Base-by-base conservation (phyloP, 495 filamentous ascomycete genomes). In the Halenospora varia region DNA sequence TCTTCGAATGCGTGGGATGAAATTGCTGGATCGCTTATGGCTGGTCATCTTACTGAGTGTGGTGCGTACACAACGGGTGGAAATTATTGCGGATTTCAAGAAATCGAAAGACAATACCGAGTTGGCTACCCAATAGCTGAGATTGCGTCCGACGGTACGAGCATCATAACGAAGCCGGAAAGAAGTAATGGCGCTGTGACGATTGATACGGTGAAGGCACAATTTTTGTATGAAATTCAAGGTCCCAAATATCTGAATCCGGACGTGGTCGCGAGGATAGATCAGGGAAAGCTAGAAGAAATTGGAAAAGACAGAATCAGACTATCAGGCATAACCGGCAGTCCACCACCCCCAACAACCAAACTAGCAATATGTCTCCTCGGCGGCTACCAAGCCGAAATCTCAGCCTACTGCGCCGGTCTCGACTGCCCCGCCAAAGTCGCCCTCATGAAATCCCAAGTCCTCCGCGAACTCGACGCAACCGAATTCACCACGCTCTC, bases 151-250 rank as follows among this genome's bases (percentile, higher is more conserved):
- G 73, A 77, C 35, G 82, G 81, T 2, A 63, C 69, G 2, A 73
- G 74, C 22, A 63, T 79, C 69, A 25, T 64, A 8, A 48, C 35
- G 1, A 61, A 57, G 25, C 45, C 56, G 0, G 40, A 29, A 40
- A 13, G 46, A 11, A 17, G 11, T 13, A 51, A 51, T 9, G 57
- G 57, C 6, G 11, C 8, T 25, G 69, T 71, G 25, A 77, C 72
- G 2, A 75, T 74, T 10, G 73, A 80, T 41, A 82, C 77, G 1
- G 74, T 77, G 24, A 75, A 70, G 2, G 74, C 73, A 2, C 81
- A 85, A 60, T 64, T 84, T 6, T 60, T 84, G 13, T 84, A 85
- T 66, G 82, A 85, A 62, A 77, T 84, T 25, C 82, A 85, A 59
- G 82, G 82, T 1, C 75, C 71, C 0, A 75, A 70, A 62, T 85